These are phyloP conservation scores for Ophiosphaerella herpotricha DNA, from an alignment of 2,329 filamentous ascomycete genomes.

Conservation along the genomic window DNA sequence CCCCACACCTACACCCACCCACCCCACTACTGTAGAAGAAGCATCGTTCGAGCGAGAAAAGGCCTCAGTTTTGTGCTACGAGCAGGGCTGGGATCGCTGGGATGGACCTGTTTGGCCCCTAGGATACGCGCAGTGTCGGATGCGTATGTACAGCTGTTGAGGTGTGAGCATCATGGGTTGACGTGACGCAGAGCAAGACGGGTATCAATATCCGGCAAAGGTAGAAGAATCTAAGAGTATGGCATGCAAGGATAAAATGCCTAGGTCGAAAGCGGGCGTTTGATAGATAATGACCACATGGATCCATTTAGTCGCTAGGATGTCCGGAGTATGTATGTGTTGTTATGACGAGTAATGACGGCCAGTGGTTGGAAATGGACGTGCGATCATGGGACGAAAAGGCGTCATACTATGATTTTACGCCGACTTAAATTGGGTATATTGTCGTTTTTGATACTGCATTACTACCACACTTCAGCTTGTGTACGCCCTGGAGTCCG, in stretches of 20 bases:
- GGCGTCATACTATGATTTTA: no score
- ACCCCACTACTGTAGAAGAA: conserved; percentile 12
- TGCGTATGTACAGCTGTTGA: conserved; percentile 3
- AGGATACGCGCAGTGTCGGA: conserved; percentile 22
- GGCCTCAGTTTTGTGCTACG: conserved; percentile 27
- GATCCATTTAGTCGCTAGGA: no score
- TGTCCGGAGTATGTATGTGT: no score
- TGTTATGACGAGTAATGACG: no score
- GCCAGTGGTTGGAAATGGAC: no score
- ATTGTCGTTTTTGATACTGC: no score
- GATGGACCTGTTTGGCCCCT: conserved; percentile 31
- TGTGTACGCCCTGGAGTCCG: no score
- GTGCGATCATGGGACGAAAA: no score
- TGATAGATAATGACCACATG: no score
- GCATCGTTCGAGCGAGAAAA: conserved; percentile 30
- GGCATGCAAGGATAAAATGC: background rate
- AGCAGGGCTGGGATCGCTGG: conserved; percentile 33
- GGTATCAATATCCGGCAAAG: background rate
- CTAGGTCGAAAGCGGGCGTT: no score
- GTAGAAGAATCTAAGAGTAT: background rate
- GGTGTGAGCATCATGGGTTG: conserved; percentile 16
- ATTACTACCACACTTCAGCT: no score
- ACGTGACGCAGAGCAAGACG: background rate
- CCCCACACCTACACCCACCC: conserved; percentile 9
- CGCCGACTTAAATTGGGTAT: no score